Percentiles rank a stretch among this genome's conserved stretches.
Evolutionary conservation across 305 asterid genomes (phyloP).

Genomic region (Plantago lanceolata): DNA sequence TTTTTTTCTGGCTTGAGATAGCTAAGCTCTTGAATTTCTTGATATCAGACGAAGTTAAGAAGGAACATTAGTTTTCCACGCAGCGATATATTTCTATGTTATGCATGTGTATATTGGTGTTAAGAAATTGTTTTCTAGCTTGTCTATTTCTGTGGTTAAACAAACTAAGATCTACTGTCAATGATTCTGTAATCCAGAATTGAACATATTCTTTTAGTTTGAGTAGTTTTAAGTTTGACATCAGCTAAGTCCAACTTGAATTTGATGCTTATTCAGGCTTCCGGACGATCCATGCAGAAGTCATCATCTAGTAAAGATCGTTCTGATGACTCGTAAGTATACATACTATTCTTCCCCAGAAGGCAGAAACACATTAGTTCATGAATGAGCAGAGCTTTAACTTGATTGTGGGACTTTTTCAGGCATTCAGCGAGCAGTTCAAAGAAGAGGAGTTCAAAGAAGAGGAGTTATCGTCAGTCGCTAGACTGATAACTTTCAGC

Average conservation of each 20-base stretch:
- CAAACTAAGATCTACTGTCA: neutral
- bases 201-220: neutral
- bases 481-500: conserved; percentile 27
- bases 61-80: no score
- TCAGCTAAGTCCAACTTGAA: conserved; percentile 22
- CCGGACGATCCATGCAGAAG: conserved; percentile 46
- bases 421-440: conserved; percentile 63
- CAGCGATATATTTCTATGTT: no score
- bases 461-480: conserved; percentile 34
- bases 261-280: conserved; percentile 45
- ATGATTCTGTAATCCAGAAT: neutral
- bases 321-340: conserved; percentile 63
- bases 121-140: no score
- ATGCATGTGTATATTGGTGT: no score
- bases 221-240: conserved; percentile 3
- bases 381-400: conserved; percentile 9
- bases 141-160: no score
- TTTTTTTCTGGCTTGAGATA: no score
- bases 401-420: conserved; percentile 23
- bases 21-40: no score
- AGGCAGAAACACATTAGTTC: neutral
- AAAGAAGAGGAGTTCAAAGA: conserved; percentile 70
- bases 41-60: no score
- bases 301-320: conserved; percentile 57
- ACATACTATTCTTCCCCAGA: neutral